These are phyloP conservation scores for Neurospora intermedia DNA, from an alignment of 495 filamentous ascomycete species.

Conservation along the genomic window DNA sequence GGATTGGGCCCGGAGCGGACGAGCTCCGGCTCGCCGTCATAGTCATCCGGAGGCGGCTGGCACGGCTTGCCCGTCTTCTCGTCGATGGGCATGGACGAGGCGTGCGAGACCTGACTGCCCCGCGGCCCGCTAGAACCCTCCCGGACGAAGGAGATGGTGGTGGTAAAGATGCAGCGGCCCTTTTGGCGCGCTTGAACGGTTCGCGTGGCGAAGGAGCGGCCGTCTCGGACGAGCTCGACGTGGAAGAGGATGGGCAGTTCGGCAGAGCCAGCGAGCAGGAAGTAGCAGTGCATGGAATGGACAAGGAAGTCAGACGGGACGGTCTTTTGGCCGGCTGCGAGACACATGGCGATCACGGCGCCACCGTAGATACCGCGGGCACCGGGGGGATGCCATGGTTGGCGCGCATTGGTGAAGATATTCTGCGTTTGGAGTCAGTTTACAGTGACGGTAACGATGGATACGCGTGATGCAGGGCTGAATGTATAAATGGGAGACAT, in stretches of 20 bases:
- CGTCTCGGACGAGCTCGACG: conserved; percentile 84
- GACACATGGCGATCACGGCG: conserved; percentile 82
- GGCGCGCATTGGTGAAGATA: conserved; percentile 86
- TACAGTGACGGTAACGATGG: background rate
- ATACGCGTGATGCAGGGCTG: background rate
- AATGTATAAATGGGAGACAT: conserved; percentile 5
- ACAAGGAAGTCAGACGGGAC: conserved; percentile 68
- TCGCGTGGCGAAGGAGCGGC: conserved; percentile 83
- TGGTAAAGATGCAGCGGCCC: conserved; percentile 88
- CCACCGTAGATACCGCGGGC: conserved; percentile 92
- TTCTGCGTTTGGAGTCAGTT: conserved; percentile 38
- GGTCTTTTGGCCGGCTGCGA: conserved; percentile 79
- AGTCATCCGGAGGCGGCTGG: conserved; percentile 27
- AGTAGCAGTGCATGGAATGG: conserved; percentile 98
- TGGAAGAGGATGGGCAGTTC: conserved; percentile 80
- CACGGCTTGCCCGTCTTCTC: conserved; percentile 16
- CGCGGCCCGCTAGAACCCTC: conserved; percentile 50
- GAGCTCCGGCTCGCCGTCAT: conserved; percentile 25
- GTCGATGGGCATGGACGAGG: conserved; percentile 43
- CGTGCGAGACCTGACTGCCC: conserved; percentile 49
- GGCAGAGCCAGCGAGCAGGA: conserved; percentile 79
- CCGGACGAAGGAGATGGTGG: conserved; percentile 77
- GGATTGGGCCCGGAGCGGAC: conserved; percentile 30
- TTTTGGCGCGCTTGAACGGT: conserved; percentile 88
- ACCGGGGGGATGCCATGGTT: conserved; percentile 81